Base-by-base conservation (phyloP, 257 asterid genomes). In the Lycium ferocissimum region DNA sequence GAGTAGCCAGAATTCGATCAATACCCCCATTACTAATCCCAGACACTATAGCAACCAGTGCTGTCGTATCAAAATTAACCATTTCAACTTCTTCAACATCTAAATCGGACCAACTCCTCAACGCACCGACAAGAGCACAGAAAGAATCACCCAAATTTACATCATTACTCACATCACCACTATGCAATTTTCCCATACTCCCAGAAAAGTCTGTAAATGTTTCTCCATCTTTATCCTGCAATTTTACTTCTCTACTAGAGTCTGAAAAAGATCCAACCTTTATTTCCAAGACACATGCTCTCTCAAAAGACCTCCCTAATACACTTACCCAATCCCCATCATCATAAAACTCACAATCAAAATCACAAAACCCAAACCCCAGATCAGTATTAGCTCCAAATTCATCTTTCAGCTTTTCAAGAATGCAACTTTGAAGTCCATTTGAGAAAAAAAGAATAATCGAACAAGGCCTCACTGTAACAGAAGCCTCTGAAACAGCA, bases 31-130 rank as follows among this genome's bases (percentile, higher is more conserved):
- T 97, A 86, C 99, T 94, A 65, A 97, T 95, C 81, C 98, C 98
- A 0, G 99, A 97, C 79, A 91, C 97, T 66, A 93, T 84, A 22
- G 98, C 99, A 84, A 97, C 88, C 90, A 97, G 76, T 71, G 98
- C 93, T 54, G 99, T 94, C 14, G 98, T 95, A 87, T 97, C 99
- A 86, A 94, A 94, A 90, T 97, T 95, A 83, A 95, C 92, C 88
- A 96, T 75, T 86, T 89, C 90, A 61, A 90, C 65, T 37, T 33
- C 89, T 58, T 71, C 85, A 84, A 40, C 45, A 47, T 26, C 84
- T 5, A 15, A 51, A 5, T 38, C 49, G 13, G 70, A 45, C 66
- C 91, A 92, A 82, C 94, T 93, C 82, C 85, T 92, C 94, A 95
- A 89, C 81, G 84, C 88, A 56, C 89, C 85, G 85, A 94, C 84